Evolutionary conservation across 2,329 filamentous ascomycete genomes (phyloP).

Genomic region (Septoria petroselini): DNA sequence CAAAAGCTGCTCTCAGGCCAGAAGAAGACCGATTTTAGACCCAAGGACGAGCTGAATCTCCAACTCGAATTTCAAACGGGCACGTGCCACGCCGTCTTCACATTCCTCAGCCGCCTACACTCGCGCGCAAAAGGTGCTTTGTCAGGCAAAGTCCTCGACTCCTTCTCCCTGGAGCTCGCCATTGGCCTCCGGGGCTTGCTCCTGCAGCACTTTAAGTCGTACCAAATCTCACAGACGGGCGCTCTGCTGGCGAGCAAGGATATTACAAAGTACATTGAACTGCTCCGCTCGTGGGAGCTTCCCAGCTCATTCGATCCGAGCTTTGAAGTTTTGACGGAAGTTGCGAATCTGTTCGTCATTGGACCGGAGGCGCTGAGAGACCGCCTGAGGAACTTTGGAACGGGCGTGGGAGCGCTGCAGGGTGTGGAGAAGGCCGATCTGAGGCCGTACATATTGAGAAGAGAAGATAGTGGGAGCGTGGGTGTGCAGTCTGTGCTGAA

Average conservation of each 20-base stretch:
- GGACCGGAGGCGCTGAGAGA: conserved; percentile 58
- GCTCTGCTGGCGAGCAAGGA: conserved; percentile 95
- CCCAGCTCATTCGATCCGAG: conserved; percentile 55
- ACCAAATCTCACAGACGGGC: conserved; percentile 86
- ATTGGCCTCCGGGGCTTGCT: conserved; percentile 73
- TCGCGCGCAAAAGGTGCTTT: conserved; percentile 64
- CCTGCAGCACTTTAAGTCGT: conserved; percentile 91
- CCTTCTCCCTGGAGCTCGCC: conserved; percentile 80
- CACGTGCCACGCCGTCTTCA: conserved; percentile 77
- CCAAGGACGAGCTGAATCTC: conserved; percentile 71
- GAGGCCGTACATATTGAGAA: conserved; percentile 76
- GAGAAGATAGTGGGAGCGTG: conserved; percentile 77
- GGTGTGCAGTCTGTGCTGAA: conserved; percentile 81
- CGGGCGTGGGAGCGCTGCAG: conserved; percentile 37
- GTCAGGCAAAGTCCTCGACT: conserved; percentile 77
- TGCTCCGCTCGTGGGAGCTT: conserved; percentile 74
- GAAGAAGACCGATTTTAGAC: conserved; percentile 85
- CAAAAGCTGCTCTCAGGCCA: conserved; percentile 69
- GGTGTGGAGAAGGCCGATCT: conserved; percentile 55
- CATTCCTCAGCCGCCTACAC: conserved; percentile 68
- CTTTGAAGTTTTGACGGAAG: conserved; percentile 85
- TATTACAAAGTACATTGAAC: conserved; percentile 85
- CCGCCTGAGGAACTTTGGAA: conserved; percentile 46
- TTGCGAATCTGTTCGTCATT: conserved; percentile 94
- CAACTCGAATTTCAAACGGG: conserved; percentile 75